Base-by-base conservation (phyloP, 164 flowering plant species). In the Cinnamomum micranthum region DNA sequence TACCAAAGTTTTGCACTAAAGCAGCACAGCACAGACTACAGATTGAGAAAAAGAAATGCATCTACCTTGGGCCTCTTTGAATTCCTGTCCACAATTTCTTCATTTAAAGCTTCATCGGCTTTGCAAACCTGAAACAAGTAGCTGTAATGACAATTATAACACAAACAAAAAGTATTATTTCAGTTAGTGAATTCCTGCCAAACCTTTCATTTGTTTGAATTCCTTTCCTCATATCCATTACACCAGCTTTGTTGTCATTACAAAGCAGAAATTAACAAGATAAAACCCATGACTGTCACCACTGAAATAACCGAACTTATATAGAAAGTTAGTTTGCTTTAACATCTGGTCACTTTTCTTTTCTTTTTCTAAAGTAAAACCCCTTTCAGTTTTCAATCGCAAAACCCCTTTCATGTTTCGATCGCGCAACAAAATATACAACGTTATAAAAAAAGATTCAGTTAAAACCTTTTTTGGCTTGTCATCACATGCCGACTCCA, bases 1-100 rank as follows among this genome's bases (percentile, higher is more conserved):
- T n/a, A 23, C 66, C 31, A 10, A 24, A 19, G 1, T 7, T 2
- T 6, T 4, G 19, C 6, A 55, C 17, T 55, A 55, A 14, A n/a
- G 60, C 17, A 3, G 60, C 60, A 55, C 60, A 12, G n/a, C 60
- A 55, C 60, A 12, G n/a, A 55, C 17, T 15, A 15, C 3, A 20
- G 35, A 31, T 4, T 3, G 60, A 20, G n/a, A 55, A 55, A 20
- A 55, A 55, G 25, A 15, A 6, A 22, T n/a, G 12, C 23, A 47
- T 22, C 27, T 73, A 86, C 89, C 88, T 87, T 87, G 12, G 51
- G 71, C 77, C 82, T 87, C 87, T 87, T 88, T 50, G 55, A 55
- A 51, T 55, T 76, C 51, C 79, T 80, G 70, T 83, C 78, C 72
- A 80, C 73, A 2, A 27, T 13, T 17, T 80, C 81, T 68, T 75